Conservation (phyloP, 371 early-diverging fungal genomes). For the Haplosporangium sp. region DNA sequence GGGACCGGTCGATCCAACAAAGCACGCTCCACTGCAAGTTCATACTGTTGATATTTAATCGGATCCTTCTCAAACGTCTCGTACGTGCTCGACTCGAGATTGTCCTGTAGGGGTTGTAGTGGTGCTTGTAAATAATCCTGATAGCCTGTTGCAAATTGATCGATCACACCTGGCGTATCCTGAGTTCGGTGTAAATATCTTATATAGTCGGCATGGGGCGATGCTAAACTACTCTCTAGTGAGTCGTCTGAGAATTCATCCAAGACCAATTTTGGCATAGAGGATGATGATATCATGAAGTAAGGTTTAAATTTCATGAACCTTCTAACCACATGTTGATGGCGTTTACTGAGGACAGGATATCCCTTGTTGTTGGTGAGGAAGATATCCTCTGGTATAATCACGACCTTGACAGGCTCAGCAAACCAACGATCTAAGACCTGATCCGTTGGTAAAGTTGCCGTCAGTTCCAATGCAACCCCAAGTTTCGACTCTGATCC, state of each 20-base stretch:
- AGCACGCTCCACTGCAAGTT: slow-evolving; percentile 68
- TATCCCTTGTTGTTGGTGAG: slow-evolving; percentile 83
- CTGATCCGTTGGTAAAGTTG: slow-evolving; percentile 65
- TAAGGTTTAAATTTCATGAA: slow-evolving; percentile 73
- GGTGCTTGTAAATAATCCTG: slow-evolving; percentile 92
- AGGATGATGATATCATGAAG: slow-evolving; percentile 63
- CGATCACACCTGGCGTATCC: slow-evolving; percentile 72
- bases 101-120: slow-evolving; percentile 93
- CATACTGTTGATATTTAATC: slow-evolving; percentile 92
- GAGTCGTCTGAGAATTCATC: slow-evolving; percentile 47
- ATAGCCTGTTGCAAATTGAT: slow-evolving; percentile 82
- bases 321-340: slow-evolving; percentile 76
- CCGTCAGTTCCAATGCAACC: slow-evolving; percentile 75
- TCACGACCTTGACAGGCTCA: slow-evolving; percentile 84
- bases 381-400: slow-evolving; percentile 81
- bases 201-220: slow-evolving; percentile 77
- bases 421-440: slow-evolving; percentile 83
- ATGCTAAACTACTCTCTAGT: slow-evolving; percentile 51
- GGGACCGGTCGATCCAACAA: slow-evolving; percentile 34
- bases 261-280: slow-evolving; percentile 32
- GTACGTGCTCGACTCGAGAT: slow-evolving; percentile 92
- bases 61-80: slow-evolving; percentile 95
- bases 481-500: slow-evolving; percentile 66
- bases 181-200: slow-evolving; percentile 71
- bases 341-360: slow-evolving; percentile 86